Percentiles rank a stretch among this genome's conserved stretches.
phyloP scores from a whole-genome alignment of 1,139 yeast species.

The Lodderomyces margitis region DNA sequence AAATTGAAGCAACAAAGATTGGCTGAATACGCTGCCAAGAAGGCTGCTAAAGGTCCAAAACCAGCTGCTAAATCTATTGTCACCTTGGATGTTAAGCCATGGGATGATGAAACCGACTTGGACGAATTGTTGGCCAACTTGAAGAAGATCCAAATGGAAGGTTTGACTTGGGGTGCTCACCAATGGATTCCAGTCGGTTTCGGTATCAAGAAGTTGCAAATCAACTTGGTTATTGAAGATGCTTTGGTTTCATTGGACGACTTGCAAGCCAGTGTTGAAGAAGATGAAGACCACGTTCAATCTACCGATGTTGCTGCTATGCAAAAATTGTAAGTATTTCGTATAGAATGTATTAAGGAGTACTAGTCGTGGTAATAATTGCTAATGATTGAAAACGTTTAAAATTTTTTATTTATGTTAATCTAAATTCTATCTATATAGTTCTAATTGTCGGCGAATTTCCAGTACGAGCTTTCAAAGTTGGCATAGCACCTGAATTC shows the following conservation, averaged over 20 bases:
- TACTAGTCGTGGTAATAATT: not conserved
- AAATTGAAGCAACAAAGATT: conserved; percentile 94
- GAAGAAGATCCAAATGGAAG: conserved; percentile 80
- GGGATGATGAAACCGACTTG: conserved; percentile 99
- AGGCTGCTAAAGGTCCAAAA: conserved; percentile 96
- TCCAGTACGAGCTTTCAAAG: conserved; percentile 52
- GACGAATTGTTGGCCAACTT: conserved; percentile 85
- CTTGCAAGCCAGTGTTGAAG: conserved; percentile 82
- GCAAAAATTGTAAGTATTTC: conserved; percentile 77
- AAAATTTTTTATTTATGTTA: not conserved
- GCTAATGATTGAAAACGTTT: conserved; percentile 1
- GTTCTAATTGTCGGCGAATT: conserved; percentile 15
- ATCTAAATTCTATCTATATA: not conserved
- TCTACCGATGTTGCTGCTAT: conserved; percentile 98
- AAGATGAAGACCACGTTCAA: conserved; percentile 98
- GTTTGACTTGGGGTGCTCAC: conserved; percentile 98
- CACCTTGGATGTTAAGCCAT: conserved; percentile 97
- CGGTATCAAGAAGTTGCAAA: conserved; percentile 99
- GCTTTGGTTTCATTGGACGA: conserved; percentile 91
- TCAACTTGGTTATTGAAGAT: conserved; percentile 97
- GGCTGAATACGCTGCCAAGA: conserved; percentile 96
- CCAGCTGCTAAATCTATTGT: conserved; percentile 98
- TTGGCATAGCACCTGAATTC: conserved; percentile 86
- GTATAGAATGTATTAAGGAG: conserved; percentile 1
- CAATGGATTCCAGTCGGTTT: conserved; percentile 96